A percentile compares a stretch with the other conserved stretches of the same genome.
phyloP scores from a whole-genome alignment of 352 stramenopile genomes.

The Phytophthora syringae region DNA sequence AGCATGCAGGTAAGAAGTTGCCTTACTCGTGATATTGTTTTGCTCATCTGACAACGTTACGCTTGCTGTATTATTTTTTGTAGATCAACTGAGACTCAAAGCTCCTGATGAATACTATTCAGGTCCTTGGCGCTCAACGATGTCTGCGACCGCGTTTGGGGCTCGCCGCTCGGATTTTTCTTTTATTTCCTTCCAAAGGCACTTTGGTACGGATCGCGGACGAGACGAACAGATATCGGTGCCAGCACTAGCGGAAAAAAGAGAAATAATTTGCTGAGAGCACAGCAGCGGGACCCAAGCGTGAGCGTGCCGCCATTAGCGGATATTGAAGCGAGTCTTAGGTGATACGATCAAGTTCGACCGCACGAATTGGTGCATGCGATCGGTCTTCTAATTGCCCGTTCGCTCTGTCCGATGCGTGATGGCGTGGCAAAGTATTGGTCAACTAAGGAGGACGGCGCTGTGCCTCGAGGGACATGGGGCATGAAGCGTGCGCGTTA shows the following conservation, averaged over 20 bases:
- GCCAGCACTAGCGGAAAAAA: not conserved
- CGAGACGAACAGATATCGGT: slow-evolving; percentile 21
- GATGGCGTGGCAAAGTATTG: slow-evolving; percentile 15
- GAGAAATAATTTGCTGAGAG: not conserved
- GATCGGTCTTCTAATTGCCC: slow-evolving; percentile 1
- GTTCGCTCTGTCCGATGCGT: not conserved
- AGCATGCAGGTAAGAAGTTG: slow-evolving; percentile 12
- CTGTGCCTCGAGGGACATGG: slow-evolving; percentile 19
- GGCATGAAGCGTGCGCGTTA: slow-evolving; percentile 7
- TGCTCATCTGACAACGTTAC: slow-evolving; percentile 2
- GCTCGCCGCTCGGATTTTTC: slow-evolving; percentile 19
- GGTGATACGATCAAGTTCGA: not conserved
- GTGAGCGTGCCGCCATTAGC: slow-evolving; percentile 1
- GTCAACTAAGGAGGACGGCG: slow-evolving; percentile 2
- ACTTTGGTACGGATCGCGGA: slow-evolving; percentile 15
- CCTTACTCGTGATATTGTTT: slow-evolving; percentile 7
- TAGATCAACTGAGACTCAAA: slow-evolving; percentile 14
- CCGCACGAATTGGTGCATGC: not conserved
- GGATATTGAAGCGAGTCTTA: slow-evolving; percentile 4
- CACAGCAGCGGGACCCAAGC: slow-evolving; percentile 1
- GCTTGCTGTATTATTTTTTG: slow-evolving; percentile 8
- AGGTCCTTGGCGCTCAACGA: slow-evolving; percentile 2
- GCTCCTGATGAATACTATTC: slow-evolving; percentile 11
- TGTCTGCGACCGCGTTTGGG: slow-evolving; percentile 16
- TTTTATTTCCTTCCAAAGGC: slow-evolving; percentile 33